Base-by-base conservation (phyloP, 495 filamentous ascomycete genomes). In the Rostrohypoxylon terebratum region DNA sequence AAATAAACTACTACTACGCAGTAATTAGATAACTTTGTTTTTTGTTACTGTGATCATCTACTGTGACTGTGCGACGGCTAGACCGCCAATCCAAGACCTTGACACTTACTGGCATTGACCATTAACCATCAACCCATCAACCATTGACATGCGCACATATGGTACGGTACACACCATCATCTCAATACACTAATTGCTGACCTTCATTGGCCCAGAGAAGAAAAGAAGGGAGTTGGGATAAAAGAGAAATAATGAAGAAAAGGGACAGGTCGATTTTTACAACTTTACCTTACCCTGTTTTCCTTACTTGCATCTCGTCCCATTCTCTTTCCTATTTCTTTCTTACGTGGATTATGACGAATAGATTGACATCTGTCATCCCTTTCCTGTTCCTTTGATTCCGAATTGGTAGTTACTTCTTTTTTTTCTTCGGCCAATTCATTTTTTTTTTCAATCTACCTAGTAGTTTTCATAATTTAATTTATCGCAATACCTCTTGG, bases 51-150 rank as follows among this genome's bases (percentile, higher is more conserved):
- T 72, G 65, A 28, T 5, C 28, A 28, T 5, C 28, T 61, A 59
- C 25, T 55, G 60, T 57, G 61, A 69, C 61, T 65, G 36, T 72
- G 65, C 57, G 57, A 73, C 62, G 16, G 42, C 57, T 58, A 66
- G 62, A 73, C 71, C 71, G 71, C 71, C 42, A 68, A 62, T 66
- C 23, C 33, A 59, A 40, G 14, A 54, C 57, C 69, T 40, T 48
- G 59, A 23, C 8, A 36, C 45, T 28, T 59, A 63, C 61, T 60
- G 59, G 51, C 63, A 72, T 72, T 59, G 28, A 28, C 28, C 28
- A 28, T 28, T 28, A 28, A 28, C 28, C 28, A 28, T 28, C 28
- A 28, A 28, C 28, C 28, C 3, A 4, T 28, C 3, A 28, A 28
- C 28, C 63, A 72, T 72, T 59, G 11, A 45, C 16, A 64, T 23